A percentile compares a stretch with the other conserved stretches of the same genome.
phyloP scores from a whole-genome alignment of 2,329 filamentous ascomycete species.

The Xylariales sp. region DNA sequence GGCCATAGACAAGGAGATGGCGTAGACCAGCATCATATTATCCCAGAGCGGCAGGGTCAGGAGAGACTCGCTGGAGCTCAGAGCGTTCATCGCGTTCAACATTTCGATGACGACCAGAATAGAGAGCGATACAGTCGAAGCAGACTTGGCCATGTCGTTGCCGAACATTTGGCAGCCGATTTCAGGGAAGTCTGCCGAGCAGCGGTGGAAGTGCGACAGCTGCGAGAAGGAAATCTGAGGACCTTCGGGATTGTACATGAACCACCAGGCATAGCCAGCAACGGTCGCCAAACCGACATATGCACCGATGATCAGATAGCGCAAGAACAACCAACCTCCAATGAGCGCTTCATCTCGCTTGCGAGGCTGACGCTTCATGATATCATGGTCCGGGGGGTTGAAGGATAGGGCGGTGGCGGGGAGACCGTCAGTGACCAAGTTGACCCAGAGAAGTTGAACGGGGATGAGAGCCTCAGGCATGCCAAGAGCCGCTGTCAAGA shows the following conservation, averaged over 20 bases:
- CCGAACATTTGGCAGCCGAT: constrained; percentile 91
- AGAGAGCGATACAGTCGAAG: constrained; percentile 88
- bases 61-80: constrained; percentile 92
- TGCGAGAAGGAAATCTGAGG: constrained; percentile 91
- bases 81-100: constrained; percentile 98
- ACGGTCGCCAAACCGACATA: constrained; percentile 96
- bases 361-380: constrained; percentile 89
- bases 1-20: constrained; percentile 87
- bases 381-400: constrained; percentile 97
- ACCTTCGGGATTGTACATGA: constrained; percentile 89
- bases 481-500: constrained; percentile 90
- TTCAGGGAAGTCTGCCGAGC: constrained; percentile 77
- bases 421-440: constrained; percentile 94
- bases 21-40: constrained; percentile 97
- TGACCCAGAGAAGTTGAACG: constrained; percentile 97
- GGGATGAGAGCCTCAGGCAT: constrained; percentile 98
- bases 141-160: constrained; percentile 80
- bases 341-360: constrained; percentile 93
- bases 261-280: constrained; percentile 99
- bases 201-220: constrained; percentile 89
- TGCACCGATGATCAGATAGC: constrained; percentile 91
- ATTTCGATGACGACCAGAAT: constrained; percentile 97
- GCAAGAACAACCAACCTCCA: constrained; percentile 93
- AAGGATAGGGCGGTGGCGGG: constrained; percentile 95
- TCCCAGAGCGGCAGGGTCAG: constrained; percentile 94